Evolutionary conservation across 768 basidiomycete species (phyloP), one percentile per base, ranked within the genome.

Genomic region (Dioszegia aurantiaca): DNA sequence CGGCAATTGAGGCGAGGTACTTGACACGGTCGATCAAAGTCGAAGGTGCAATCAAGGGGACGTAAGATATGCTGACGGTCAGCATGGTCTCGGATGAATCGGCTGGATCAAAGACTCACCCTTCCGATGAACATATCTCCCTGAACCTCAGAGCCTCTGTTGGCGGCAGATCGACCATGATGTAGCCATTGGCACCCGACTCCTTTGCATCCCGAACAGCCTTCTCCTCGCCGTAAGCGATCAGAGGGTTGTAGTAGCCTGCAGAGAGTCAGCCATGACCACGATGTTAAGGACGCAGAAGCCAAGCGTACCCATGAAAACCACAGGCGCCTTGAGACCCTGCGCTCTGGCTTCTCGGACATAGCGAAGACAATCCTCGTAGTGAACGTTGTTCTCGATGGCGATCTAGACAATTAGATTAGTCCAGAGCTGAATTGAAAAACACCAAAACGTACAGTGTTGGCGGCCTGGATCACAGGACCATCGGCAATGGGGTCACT

Each of bases 201-300:
- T 86, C 85, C 44, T 79, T 82, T 1, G 92, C 93, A 73, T 95
- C 93, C 54, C 86, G 84, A 24, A 98, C 91, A 4, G 94, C 88
- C 74, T 85, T 88, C 60, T 94, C 89, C 78, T 99, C 95, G 2
- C 92, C 92, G 68, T 97, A 94, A 0, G 93, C 90, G 41, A 98
- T 82, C 33, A 98, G 77, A 14, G 95, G 94, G 74, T 99, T 99
- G 78, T 95, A 98, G 79, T 99, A 99, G 31, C 94, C 94, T 98
- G 36, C n/a, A n/a, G n/a, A n/a, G n/a, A n/a, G n/a, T n/a, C n/a
- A n/a, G n/a, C n/a, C n/a, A n/a, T n/a, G n/a, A n/a, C n/a, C n/a
- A n/a, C 64, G 9, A 26, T 10, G 26, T 55, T 28, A 63, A 41
- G 31, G 2, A 42, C 40, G 16, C 9, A 30, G n/a, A 14, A 3